phyloP scores from a whole-genome alignment of 2,329 filamentous ascomycete species.

The Phaeosphaeria sp. region DNA sequence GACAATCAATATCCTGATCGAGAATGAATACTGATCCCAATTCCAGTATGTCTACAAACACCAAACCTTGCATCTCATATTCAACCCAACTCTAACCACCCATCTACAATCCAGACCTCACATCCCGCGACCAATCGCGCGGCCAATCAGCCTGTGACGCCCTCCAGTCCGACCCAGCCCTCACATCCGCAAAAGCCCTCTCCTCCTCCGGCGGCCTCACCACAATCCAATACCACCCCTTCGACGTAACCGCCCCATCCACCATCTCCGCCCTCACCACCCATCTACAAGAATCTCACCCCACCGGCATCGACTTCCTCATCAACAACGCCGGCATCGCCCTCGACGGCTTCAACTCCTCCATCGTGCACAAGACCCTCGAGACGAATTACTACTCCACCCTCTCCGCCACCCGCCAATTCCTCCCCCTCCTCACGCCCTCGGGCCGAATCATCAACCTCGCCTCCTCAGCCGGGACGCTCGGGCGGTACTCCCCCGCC shows the following conservation, averaged over 20 bases:
- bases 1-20: background rate
- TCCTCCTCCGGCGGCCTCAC: constrained; percentile 43
- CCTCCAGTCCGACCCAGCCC: constrained; percentile 53
- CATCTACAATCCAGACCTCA: constrained; percentile 47
- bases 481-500: constrained; percentile 56
- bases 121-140: constrained; percentile 56
- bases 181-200: constrained; percentile 57
- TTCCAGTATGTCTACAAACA: background rate
- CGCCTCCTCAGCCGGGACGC: constrained; percentile 53
- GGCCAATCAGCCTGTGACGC: constrained; percentile 56
- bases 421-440: constrained; percentile 56
- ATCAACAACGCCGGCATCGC: constrained; percentile 63
- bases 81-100: background rate
- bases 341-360: constrained; percentile 54
- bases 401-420: constrained; percentile 52
- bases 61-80: no score
- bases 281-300: constrained; percentile 53
- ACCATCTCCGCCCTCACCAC: constrained; percentile 55
- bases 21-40: background rate
- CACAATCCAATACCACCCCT: constrained; percentile 55
- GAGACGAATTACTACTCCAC: constrained; percentile 62
- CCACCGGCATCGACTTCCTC: constrained; percentile 59
- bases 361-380: constrained; percentile 59
- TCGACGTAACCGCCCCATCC: constrained; percentile 57
- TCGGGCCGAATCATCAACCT: constrained; percentile 59